phyloP scores from a whole-genome alignment of 2,329 filamentous ascomycete species.

The Aspergillus sp. region DNA sequence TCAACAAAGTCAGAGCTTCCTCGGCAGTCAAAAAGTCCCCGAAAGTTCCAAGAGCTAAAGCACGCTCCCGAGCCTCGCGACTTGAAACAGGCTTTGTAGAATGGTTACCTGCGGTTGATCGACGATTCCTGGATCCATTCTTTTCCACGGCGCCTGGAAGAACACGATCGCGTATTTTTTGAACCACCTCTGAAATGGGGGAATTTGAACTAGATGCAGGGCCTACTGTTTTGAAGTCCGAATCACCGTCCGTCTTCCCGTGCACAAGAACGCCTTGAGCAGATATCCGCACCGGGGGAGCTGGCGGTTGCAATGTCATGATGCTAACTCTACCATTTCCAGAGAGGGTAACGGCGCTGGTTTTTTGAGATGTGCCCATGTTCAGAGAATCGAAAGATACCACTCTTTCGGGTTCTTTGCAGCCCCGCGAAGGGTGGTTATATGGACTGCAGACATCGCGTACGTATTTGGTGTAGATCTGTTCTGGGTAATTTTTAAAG shows the following conservation, averaged over 20 bases:
- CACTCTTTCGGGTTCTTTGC: constrained; percentile 41
- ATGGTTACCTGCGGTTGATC: not conserved
- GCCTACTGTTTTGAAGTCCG: constrained; percentile 24
- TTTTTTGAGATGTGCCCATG: constrained; percentile 38
- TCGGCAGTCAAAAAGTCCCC: constrained; percentile 24
- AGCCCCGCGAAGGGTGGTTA: constrained; percentile 37
- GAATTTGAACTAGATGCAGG: constrained; percentile 21
- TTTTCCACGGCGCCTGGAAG: constrained; percentile 10
- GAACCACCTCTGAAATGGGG: constrained; percentile 22
- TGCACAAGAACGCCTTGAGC: constrained; percentile 28
- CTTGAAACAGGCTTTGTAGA: constrained; percentile 24
- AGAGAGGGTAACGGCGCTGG: constrained; percentile 46
- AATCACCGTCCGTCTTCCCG: constrained; percentile 19
- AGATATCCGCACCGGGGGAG: constrained; percentile 30
- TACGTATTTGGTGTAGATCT: constrained; percentile 39
- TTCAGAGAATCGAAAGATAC: constrained; percentile 56
- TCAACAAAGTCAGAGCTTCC: constrained; percentile 34
- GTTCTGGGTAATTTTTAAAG: constrained; percentile 34
- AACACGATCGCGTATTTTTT: constrained; percentile 20
- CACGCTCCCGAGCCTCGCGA: constrained; percentile 31
- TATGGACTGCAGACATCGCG: constrained; percentile 39
- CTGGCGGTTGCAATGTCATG: constrained; percentile 39
- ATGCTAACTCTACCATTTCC: constrained; percentile 46
- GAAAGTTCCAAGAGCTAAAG: constrained; percentile 21
- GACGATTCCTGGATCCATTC: constrained; percentile 1